Base-by-base conservation (phyloP, 164 flowering plant genomes). In the Euptelea pleiosperma region DNA sequence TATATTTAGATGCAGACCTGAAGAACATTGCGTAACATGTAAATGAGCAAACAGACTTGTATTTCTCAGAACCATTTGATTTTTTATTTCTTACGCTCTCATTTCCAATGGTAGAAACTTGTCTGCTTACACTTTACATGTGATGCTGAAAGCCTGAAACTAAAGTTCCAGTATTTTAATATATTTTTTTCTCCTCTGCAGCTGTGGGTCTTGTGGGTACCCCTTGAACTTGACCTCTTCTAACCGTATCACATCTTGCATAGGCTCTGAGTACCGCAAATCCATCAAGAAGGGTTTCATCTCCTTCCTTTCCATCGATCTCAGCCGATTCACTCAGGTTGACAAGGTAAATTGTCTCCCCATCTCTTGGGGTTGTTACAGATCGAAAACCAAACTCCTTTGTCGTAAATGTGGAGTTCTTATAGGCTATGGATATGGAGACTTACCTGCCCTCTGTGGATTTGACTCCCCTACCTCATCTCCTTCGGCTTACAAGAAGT, bases 201-300 rank as follows among this genome's bases (percentile, higher is more conserved):
- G 91, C 52, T 85, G 87, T 52, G 82, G 84, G 25, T 79, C 84
- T 55, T 82, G 87, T 61, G 86, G 80, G 24, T 85, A 81, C 67
- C 76, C 79, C 66, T 57, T 82, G 70, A 85, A 81, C 58, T 66
- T 85, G 60, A 55, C 57, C 52, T 80, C 91, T 55, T 75, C 82
- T 2, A 67, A 71, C 57, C 75, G 72, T 26, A 61, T 71, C 59
- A 73, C 90, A 39, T 70, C 84, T 40, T 66, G 60, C 45, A 65
- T 74, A 33, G 76, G 70, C 47, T 77, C 85, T n/a, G 67, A 69
- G 24, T 81, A 79, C 62, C 75, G 34, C 14, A 79, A 78, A 62
- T 75, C 85, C 58, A 65, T 73, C 61, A 82, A 70, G 70, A 82
- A 79, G 58, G 87, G 84, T 26, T 66, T 58, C 11, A 74, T 80